Conservation (phyloP, 345 rosid species). For the Combretum micranthum region DNA sequence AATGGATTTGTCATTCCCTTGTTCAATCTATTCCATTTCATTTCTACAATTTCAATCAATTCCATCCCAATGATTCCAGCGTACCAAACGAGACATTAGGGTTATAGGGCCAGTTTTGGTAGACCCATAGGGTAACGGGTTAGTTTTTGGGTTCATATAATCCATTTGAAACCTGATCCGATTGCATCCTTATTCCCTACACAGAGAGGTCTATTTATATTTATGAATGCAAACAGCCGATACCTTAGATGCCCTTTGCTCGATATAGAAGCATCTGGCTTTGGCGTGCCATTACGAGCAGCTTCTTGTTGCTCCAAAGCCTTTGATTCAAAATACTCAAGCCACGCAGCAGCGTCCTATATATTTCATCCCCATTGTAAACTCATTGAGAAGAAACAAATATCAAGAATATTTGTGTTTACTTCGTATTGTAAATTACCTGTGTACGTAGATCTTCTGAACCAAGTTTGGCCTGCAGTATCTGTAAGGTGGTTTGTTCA, state of each 20-base stretch:
- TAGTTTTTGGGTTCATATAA: too few species aligned
- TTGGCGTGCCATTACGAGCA: slow-evolving; percentile 91
- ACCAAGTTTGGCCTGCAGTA: slow-evolving; percentile 90
- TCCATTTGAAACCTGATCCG: too few species aligned
- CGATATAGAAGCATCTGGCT: slow-evolving; percentile 94
- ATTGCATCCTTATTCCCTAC: too few species aligned
- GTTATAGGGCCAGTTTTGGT: too few species aligned
- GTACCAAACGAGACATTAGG: too few species aligned
- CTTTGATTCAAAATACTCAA: slow-evolving; percentile 92
- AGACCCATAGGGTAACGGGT: too few species aligned
- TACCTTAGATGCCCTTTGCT: slow-evolving; percentile 99
- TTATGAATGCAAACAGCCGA: slow-evolving; percentile 1
- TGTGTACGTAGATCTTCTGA: slow-evolving; percentile 91
- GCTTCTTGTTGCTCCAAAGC: slow-evolving; percentile 97
- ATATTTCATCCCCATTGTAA: slow-evolving; percentile 1
- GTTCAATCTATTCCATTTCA: too few species aligned
- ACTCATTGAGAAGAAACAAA: slow-evolving; percentile 1
- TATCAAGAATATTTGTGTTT: too few species aligned
- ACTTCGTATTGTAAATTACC: slow-evolving; percentile 25
- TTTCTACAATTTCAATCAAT: too few species aligned
- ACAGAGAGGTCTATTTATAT: too few species aligned
- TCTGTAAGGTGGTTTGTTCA: slow-evolving; percentile 93
- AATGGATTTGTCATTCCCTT: too few species aligned
- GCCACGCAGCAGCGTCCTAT: slow-evolving; percentile 99
- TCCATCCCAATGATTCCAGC: too few species aligned